Evolutionary conservation across 192 early-diverging fungal genomes (phyloP).

Genomic region (Coemansia sp.): DNA sequence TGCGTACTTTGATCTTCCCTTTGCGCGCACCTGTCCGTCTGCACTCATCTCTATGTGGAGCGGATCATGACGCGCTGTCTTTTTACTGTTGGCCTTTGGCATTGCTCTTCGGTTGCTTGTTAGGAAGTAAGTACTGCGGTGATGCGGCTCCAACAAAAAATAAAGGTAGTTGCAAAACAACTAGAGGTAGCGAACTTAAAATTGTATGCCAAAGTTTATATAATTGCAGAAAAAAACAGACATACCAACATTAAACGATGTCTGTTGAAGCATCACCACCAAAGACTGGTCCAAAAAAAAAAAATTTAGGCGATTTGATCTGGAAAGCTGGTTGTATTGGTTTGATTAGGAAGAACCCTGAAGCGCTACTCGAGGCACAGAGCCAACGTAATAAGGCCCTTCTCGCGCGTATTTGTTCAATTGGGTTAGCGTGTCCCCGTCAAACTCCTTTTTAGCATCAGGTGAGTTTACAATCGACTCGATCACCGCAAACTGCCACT

Average conservation of each 20-base stretch:
- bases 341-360: conserved; percentile 12
- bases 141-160: background rate
- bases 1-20: conserved; percentile 58
- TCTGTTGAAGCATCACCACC: background rate
- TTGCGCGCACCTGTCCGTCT: conserved; percentile 54
- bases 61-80: conserved; percentile 75
- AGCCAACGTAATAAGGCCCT: conserved; percentile 41
- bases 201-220: background rate
- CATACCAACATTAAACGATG: background rate
- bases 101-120: conserved; percentile 9
- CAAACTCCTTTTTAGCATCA: conserved; percentile 35
- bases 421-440: conserved; percentile 19
- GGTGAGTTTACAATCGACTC: conserved; percentile 31
- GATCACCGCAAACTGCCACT: conserved; percentile 47
- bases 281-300: conserved; percentile 11
- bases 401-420: conserved; percentile 36
- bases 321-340: background rate
- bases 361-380: conserved; percentile 33
- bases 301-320: conserved; percentile 2
- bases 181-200: background rate
- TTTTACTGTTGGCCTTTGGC: conserved; percentile 37
- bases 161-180: background rate
- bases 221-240: background rate
- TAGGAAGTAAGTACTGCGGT: background rate
- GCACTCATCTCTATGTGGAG: conserved; percentile 78